phyloP scores from a whole-genome alignment of 345 rosid species.

The Populus simonii region DNA sequence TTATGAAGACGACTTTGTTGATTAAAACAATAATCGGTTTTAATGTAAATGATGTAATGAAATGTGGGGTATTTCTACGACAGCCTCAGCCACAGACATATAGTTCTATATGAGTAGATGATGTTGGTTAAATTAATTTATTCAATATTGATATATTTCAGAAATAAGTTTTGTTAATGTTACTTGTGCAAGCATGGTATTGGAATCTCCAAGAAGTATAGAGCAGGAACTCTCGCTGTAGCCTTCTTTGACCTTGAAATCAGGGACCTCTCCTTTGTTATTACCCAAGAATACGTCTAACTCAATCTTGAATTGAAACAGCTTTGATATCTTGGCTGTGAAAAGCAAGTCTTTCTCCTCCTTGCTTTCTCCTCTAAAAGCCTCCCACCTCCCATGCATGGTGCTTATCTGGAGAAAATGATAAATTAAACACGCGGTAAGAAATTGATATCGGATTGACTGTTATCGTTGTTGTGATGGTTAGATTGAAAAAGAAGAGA shows the following conservation, averaged over 20 bases:
- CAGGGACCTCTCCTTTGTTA: slow-evolving; percentile 31
- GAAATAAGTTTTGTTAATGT: neutral
- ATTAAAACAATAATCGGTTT: neutral
- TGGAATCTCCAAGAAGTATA: slow-evolving; percentile 23
- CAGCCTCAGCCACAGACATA: too few relatives aligned
- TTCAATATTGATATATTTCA: too few relatives aligned
- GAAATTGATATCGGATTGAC: neutral
- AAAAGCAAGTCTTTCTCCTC: slow-evolving; percentile 23
- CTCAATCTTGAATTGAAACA: slow-evolving; percentile 20
- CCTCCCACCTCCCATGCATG: slow-evolving; percentile 42
- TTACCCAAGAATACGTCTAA: slow-evolving; percentile 34
- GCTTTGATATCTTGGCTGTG: slow-evolving; percentile 31
- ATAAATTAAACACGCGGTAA: neutral
- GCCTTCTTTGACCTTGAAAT: slow-evolving; percentile 42
- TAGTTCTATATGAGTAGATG: too few relatives aligned
- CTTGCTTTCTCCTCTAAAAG: slow-evolving; percentile 30
- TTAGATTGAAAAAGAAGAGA: too few relatives aligned
- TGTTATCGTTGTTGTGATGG: too few relatives aligned
- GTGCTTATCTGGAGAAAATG: slow-evolving; percentile 22
- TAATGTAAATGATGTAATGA: too few relatives aligned
- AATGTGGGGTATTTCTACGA: too few relatives aligned
- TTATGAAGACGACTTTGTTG: neutral
- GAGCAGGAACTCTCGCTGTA: slow-evolving; percentile 32
- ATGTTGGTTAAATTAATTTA: too few relatives aligned
- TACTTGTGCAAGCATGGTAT: slow-evolving; percentile 38